Percentiles rank a stretch among this genome's conserved stretches.
phyloP scores from a whole-genome alignment of 495 filamentous ascomycete genomes.

The Aspergillus avenaceus region DNA sequence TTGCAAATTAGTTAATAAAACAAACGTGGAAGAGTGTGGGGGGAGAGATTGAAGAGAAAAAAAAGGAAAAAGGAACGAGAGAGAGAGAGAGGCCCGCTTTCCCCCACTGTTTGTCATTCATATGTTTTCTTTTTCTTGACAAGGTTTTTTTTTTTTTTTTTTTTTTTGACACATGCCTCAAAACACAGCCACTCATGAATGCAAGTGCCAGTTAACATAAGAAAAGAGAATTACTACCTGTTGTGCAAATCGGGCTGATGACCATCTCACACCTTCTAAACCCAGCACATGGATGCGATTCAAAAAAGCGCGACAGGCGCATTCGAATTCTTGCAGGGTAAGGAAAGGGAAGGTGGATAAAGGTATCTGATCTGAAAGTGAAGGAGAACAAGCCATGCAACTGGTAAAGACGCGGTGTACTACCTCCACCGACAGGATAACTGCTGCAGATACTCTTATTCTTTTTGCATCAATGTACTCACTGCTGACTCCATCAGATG shows the following conservation, averaged over 20 bases:
- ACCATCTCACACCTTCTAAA: constrained; percentile 19
- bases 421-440: constrained; percentile 7
- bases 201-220: not conserved
- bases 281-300: constrained; percentile 40
- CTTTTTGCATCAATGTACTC: constrained; percentile 4
- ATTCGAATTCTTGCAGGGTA: constrained; percentile 53
- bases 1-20: constrained; percentile 15
- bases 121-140: no score
- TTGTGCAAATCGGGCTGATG: constrained; percentile 26
- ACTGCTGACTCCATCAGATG: not conserved
- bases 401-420: constrained; percentile 21
- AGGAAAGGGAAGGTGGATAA: constrained; percentile 50
- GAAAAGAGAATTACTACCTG: constrained; percentile 20
- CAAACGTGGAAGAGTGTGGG: constrained; percentile 9
- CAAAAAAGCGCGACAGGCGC: constrained; percentile 56
- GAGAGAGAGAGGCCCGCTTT: constrained; percentile 5
- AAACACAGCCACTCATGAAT: constrained; percentile 1
- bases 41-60: no score
- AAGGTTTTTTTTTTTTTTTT: no score
- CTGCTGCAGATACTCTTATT: constrained; percentile 3
- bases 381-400: constrained; percentile 15
- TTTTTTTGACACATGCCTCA: no score
- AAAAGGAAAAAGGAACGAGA: constrained; percentile 9
- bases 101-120: no score
- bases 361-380: not conserved